Conservation (phyloP, 78 protist species). For the Dictyostelium discoideum region DNA sequence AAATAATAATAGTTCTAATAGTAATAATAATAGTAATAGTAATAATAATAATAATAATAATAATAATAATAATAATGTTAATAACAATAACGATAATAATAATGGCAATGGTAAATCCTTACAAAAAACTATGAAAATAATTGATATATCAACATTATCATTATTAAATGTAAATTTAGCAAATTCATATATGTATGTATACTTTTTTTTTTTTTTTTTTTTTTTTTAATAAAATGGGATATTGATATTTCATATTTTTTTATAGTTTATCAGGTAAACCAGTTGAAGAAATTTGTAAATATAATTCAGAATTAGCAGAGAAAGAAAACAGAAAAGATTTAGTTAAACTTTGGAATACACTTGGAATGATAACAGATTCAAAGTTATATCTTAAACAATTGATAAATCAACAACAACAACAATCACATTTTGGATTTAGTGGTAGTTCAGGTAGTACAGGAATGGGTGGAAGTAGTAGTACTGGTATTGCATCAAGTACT, state of each 20-base stretch:
- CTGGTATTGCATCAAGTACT: neutral
- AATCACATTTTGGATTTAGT: neutral
- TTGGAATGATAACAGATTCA: slow-evolving; percentile 39
- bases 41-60: neutral
- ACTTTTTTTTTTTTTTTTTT: neutral
- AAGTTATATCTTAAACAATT: slow-evolving; percentile 11
- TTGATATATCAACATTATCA: slow-evolving; percentile 29
- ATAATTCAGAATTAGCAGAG: slow-evolving; percentile 34
- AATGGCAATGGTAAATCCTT: neutral
- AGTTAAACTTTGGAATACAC: slow-evolving; percentile 41
- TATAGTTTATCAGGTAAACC: slow-evolving; percentile 34
- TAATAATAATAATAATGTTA: neutral
- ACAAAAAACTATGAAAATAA: slow-evolving; percentile 11
- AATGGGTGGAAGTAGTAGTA: neutral
- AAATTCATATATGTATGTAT: slow-evolving; percentile 32
- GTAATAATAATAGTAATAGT: neutral
- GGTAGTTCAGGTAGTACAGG: neutral
- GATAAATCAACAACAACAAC: neutral
- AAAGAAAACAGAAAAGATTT: slow-evolving; percentile 64
- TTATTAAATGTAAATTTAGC: slow-evolving; percentile 42
- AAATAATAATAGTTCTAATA: neutral
- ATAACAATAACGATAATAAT: neutral
- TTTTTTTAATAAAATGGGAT: neutral
- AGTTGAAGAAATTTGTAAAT: slow-evolving; percentile 51
- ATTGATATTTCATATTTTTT: neutral